A percentile compares a stretch with the other conserved stretches of the same genome.
Conservation (phyloP, 1,139 yeast species). For the Debaryomycetaceae sp. region DNA sequence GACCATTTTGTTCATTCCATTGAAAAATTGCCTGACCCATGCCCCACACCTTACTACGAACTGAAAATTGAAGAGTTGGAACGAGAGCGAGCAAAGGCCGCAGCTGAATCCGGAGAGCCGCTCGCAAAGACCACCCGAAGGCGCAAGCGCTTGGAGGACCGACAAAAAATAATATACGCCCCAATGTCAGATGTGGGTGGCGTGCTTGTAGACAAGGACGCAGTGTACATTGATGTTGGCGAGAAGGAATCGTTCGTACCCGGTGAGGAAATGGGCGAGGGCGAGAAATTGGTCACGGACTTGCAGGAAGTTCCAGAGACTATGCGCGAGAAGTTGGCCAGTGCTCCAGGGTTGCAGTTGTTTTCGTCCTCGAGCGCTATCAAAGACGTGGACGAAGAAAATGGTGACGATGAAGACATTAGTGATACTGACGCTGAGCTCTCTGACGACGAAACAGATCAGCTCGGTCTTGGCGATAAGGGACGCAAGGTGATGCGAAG, state of each 20-base stretch:
- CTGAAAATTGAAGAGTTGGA: slow-evolving; percentile 74
- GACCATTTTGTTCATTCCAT: slow-evolving; percentile 67
- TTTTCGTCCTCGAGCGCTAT: slow-evolving; percentile 51
- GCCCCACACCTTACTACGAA: slow-evolving; percentile 92
- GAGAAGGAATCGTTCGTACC: slow-evolving; percentile 42
- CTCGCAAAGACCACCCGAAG: slow-evolving; percentile 51
- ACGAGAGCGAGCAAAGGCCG: slow-evolving; percentile 56
- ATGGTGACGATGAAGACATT: slow-evolving; percentile 26
- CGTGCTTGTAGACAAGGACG: slow-evolving; percentile 91
- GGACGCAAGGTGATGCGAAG: slow-evolving; percentile 55
- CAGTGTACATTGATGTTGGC: slow-evolving; percentile 91
- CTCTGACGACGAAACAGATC: slow-evolving; percentile 19
- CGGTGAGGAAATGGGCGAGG: slow-evolving; percentile 65
- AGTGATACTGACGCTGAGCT: slow-evolving; percentile 26
- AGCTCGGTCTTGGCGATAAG: slow-evolving; percentile 22
- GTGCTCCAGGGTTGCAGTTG: slow-evolving; percentile 63
- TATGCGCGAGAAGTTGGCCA: slow-evolving; percentile 49
- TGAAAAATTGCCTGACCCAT: slow-evolving; percentile 93
- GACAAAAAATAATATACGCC: slow-evolving; percentile 88
- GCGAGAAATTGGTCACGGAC: slow-evolving; percentile 70
- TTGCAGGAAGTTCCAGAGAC: slow-evolving; percentile 62
- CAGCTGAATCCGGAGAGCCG: slow-evolving; percentile 47
- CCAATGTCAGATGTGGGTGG: slow-evolving; percentile 99
- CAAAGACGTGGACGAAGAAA: slow-evolving; percentile 28
- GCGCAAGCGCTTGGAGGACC: slow-evolving; percentile 86